Evolutionary conservation across 495 filamentous ascomycete genomes (phyloP).

Genomic region (Neurospora tetraspora): DNA sequence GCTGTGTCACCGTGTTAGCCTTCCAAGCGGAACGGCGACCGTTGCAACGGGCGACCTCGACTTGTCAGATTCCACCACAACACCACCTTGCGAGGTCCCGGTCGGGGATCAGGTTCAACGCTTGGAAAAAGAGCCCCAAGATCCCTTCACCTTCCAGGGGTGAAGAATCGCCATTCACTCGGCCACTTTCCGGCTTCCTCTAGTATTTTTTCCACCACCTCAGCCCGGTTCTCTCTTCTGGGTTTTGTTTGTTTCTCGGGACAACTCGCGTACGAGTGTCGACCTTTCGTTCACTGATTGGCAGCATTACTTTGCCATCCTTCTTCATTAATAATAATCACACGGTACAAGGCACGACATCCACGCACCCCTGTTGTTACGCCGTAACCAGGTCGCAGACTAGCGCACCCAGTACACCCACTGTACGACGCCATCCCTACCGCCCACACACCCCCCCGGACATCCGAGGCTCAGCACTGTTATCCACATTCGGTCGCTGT

Average conservation of each 20-base stretch:
- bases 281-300: background rate
- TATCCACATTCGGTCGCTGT: conserved; percentile 18
- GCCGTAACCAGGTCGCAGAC: background rate
- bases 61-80: background rate
- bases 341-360: background rate
- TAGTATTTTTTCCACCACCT: background rate
- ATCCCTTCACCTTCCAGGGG: background rate
- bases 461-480: conserved; percentile 13
- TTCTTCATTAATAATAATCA: background rate
- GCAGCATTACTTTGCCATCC: background rate
- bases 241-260: background rate
- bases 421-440: background rate
- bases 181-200: background rate
- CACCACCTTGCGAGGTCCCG: background rate
- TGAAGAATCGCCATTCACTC: background rate
- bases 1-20: background rate
- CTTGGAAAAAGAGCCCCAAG: background rate
- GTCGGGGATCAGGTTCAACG: background rate
- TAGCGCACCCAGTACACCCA: background rate
- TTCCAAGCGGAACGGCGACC: conserved; percentile 3
- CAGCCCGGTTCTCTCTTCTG: background rate
- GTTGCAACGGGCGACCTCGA: conserved; percentile 1
- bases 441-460: background rate
- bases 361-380: background rate
- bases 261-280: background rate